Evolutionary conservation across 2,329 filamentous ascomycete genomes (phyloP).

Genomic region (Endothia cerciana): DNA sequence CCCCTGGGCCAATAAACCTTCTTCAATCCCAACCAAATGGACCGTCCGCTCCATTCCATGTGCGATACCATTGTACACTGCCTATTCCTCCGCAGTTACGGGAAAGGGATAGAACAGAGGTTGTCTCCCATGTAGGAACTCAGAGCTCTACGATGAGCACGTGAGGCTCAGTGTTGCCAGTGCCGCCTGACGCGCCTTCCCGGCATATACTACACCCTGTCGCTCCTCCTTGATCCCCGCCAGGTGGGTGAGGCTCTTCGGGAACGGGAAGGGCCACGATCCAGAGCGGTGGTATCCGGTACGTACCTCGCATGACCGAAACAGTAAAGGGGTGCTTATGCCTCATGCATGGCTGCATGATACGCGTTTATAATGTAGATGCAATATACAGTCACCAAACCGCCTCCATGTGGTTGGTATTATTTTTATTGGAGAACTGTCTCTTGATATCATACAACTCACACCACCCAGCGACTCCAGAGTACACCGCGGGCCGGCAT

Average conservation of each 20-base stretch:
- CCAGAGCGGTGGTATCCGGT: not conserved
- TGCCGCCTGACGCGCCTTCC: not conserved
- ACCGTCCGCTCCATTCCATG: not conserved
- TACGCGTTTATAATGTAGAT: too few species aligned
- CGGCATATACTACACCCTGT: not conserved
- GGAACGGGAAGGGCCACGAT: not conserved
- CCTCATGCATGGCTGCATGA: too few species aligned
- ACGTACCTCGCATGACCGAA: not conserved
- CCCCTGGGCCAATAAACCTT: not conserved
- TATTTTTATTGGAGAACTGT: too few species aligned
- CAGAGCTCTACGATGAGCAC: not conserved
- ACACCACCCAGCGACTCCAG: too few species aligned
- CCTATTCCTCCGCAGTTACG: too few species aligned
- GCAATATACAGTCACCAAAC: too few species aligned
- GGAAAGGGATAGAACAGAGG: not conserved
- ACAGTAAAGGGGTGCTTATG: too few species aligned
- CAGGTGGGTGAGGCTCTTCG: not conserved
- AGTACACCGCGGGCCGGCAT: too few species aligned
- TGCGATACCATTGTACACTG: not conserved
- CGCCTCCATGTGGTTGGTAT: too few species aligned
- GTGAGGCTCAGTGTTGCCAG: not conserved
- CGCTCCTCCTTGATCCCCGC: not conserved
- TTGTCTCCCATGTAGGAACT: not conserved
- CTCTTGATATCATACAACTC: too few species aligned
- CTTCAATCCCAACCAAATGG: not conserved